Evolutionary conservation across 495 filamentous ascomycete species (phyloP), one percentile per base, ranked within the genome.

Genomic region (Tuber melanosporum): DNA sequence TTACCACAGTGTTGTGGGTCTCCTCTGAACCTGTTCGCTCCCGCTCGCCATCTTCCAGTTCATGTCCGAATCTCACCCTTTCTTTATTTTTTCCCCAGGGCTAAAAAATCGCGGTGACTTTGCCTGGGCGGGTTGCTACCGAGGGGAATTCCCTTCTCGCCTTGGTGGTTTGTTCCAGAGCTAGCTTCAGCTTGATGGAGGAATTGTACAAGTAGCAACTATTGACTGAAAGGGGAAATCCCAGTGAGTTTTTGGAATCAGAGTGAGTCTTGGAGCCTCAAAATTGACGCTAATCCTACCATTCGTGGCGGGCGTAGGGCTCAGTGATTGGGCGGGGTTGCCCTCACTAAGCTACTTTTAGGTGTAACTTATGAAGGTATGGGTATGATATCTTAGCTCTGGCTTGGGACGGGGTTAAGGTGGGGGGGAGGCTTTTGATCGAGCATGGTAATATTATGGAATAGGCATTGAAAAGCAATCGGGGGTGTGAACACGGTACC

Each of bases 231-330:
- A 70, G 73, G 75, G 72, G 49, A 71, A 80, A 80, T 79, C 77
- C 77, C 52, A 73, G 78, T 72, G 76, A 80, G 76, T 80, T 80
- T 80, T 80, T 9, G 77, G 73, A 36, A 36, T 62, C 70, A 36
- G 77, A 52, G 66, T 78, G 73, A 78, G 70, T 73, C 77, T 71
- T 49, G 44, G 77, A 80, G 77, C 74, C 71, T 71, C 71, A 76
- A 74, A 66, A 66, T 66, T 76, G 62, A 52, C n/a, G 70, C 73
- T 73, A 80, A 80, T 79, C 75, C n/a, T 0, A 74, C 78, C 47
- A n/a, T 10, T 71, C 26, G 12, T 46, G 77, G 5, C n/a, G 69
- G 45, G 73, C 32, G 36, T n/a, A 12, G 3, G 43, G 41, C 41
- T 20, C 49, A 43, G 45, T 76, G 32, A 76, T 79, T 79, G 78